These are phyloP conservation scores for Cryptococcus floricola DNA, from an alignment of 1,284 basidiomycete genomes.

Conservation along the genomic window DNA sequence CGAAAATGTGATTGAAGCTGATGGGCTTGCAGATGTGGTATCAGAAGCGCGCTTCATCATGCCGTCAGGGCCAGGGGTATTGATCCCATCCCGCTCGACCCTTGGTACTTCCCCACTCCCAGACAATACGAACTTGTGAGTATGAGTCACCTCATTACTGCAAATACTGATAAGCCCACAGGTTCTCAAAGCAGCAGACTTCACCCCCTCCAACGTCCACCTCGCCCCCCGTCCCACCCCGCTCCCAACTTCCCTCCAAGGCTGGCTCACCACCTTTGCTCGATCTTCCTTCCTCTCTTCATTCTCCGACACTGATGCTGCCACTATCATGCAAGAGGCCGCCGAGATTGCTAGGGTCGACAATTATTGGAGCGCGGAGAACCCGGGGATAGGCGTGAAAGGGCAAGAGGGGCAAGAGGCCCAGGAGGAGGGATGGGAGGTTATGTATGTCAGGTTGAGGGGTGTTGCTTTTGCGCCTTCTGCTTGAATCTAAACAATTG, in stretches of 20 bases:
- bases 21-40: constrained; percentile 46
- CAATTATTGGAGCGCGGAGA: constrained; percentile 47
- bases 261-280: constrained; percentile 68
- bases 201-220: constrained; percentile 57
- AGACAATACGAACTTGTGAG: constrained; percentile 61
- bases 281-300: constrained; percentile 58
- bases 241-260: constrained; percentile 59
- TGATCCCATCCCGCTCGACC: constrained; percentile 61
- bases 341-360: constrained; percentile 59
- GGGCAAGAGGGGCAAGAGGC: constrained; percentile 15
- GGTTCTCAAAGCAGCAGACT: constrained; percentile 59
- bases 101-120: constrained; percentile 76
- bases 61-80: constrained; percentile 58
- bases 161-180: constrained; percentile 27
- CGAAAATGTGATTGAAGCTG: background rate
- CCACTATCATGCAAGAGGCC: constrained; percentile 63
- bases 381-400: constrained; percentile 24
- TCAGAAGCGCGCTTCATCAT: constrained; percentile 60
- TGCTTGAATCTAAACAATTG: too few species aligned
- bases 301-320: constrained; percentile 57
- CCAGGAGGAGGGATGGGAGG: constrained; percentile 59
- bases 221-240: constrained; percentile 67
- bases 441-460: constrained; percentile 69
- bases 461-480: constrained; percentile 48
- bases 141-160: background rate